phyloP scores from a whole-genome alignment of 169 alveolate species.

The Cryptosporidium ubiquitum region DNA sequence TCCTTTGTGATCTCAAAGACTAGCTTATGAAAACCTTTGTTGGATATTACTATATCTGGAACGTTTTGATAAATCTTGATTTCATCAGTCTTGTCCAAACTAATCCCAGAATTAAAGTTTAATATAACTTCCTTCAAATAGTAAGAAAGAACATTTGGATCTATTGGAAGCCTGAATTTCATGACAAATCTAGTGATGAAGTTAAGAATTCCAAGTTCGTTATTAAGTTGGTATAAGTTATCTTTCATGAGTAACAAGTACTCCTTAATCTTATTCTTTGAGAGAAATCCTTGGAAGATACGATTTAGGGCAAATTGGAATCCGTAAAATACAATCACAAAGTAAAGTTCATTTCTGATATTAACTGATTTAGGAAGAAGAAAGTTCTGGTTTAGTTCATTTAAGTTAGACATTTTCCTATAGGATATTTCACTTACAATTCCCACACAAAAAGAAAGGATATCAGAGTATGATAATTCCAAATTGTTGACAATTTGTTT shows the following conservation, averaged over 20 bases:
- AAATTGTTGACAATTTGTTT: neutral
- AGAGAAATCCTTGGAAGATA: neutral
- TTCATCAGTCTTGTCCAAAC: neutral
- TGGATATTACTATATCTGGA: conserved; percentile 11
- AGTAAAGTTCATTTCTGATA: conserved; percentile 14
- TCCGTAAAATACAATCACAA: neutral
- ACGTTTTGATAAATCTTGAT: conserved; percentile 26
- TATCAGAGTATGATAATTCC: conserved; percentile 1
- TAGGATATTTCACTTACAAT: conserved; percentile 19
- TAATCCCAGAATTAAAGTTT: neutral
- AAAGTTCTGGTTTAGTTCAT: neutral
- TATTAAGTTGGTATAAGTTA: conserved; percentile 10
- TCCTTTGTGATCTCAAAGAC: neutral
- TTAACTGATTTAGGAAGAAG: neutral
- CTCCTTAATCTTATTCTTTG: neutral
- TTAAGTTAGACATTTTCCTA: neutral
- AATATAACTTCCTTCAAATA: conserved; percentile 20
- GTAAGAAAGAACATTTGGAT: conserved; percentile 34
- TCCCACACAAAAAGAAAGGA: conserved; percentile 21
- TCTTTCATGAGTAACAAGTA: conserved; percentile 1
- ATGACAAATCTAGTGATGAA: neutral
- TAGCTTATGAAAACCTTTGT: conserved; percentile 21
- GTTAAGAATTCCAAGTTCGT: conserved; percentile 20
- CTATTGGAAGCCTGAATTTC: conserved; percentile 31
- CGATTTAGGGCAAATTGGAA: neutral